These are phyloP conservation scores for Moricandia arvensis DNA, from an alignment of 345 rosid genomes.

Conservation along the genomic window DNA sequence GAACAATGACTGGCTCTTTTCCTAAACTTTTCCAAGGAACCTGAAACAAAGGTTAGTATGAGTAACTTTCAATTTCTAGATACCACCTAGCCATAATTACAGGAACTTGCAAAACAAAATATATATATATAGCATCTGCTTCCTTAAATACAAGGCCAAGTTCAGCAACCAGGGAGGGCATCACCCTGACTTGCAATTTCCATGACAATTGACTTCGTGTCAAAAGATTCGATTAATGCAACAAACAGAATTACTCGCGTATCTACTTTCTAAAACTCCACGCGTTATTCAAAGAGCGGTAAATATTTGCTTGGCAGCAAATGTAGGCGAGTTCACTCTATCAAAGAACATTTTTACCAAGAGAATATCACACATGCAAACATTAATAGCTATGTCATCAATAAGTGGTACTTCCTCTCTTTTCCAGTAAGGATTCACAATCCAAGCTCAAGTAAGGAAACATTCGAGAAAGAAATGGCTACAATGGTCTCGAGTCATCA, in stretches of 20 bases:
- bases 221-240: slow-evolving; percentile 18
- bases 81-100: slow-evolving; percentile 5
- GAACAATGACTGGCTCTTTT: slow-evolving; percentile 93
- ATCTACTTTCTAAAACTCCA: background rate
- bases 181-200: slow-evolving; percentile 14
- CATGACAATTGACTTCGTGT: slow-evolving; percentile 10
- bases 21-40: slow-evolving; percentile 99
- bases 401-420: slow-evolving; percentile 8
- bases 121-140: background rate
- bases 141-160: background rate
- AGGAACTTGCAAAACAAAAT: slow-evolving; percentile 2
- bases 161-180: slow-evolving; percentile 15
- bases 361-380: slow-evolving; percentile 8
- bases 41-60: slow-evolving; percentile 41
- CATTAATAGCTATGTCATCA: slow-evolving; percentile 14
- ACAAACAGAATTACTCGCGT: slow-evolving; percentile 1
- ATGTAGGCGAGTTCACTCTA: slow-evolving; percentile 1
- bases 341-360: background rate
- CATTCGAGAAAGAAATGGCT: slow-evolving; percentile 14
- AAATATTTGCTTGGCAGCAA: background rate
- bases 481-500: slow-evolving; percentile 1
- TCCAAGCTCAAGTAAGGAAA: slow-evolving; percentile 11
- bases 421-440: background rate
- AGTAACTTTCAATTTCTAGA: background rate
- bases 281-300: background rate